These are phyloP conservation scores for Aphanomyces cochlioides DNA, from an alignment of 352 stramenopile species.

Conservation along the genomic window DNA sequence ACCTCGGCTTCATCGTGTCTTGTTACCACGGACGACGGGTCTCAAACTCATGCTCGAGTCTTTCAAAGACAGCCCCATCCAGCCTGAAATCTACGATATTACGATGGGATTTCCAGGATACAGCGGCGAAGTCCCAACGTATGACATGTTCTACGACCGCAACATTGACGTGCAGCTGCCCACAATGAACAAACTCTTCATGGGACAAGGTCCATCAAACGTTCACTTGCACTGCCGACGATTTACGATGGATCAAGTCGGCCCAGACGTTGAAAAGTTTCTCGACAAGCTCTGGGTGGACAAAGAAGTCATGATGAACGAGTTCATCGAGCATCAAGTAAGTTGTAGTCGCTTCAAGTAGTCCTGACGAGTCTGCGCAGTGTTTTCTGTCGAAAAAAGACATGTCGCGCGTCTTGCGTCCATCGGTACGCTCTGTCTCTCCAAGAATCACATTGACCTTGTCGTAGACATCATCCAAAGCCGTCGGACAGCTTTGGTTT, in stretches of 20 bases:
- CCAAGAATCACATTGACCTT: neutral
- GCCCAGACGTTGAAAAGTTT: neutral
- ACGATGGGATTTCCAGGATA: conserved; percentile 39
- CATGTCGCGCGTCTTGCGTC: neutral
- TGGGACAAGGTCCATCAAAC: neutral
- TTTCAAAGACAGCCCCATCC: conserved; percentile 39
- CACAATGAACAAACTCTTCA: conserved; percentile 20
- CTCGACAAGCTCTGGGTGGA: conserved; percentile 13
- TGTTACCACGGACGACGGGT: conserved; percentile 60
- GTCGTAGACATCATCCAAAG: neutral
- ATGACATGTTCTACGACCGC: conserved; percentile 41
- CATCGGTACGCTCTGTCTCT: neutral
- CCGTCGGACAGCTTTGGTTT: neutral
- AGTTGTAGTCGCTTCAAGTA: neutral
- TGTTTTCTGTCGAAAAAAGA: conserved; percentile 5
- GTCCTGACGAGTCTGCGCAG: neutral
- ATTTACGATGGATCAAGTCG: neutral
- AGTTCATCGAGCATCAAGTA: conserved; percentile 28
- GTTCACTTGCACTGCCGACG: conserved; percentile 13
- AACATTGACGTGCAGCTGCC: conserved; percentile 38
- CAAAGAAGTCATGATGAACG: conserved; percentile 23
- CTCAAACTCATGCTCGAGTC: conserved; percentile 61
- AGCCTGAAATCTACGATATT: conserved; percentile 52
- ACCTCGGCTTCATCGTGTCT: conserved; percentile 55
- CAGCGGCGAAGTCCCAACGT: conserved; percentile 35